A percentile compares a stretch with the other conserved stretches of the same genome.
These are phyloP conservation scores for Cucurbitaria berberidis DNA, from an alignment of 2,329 filamentous ascomycete genomes.

Conservation along the genomic window DNA sequence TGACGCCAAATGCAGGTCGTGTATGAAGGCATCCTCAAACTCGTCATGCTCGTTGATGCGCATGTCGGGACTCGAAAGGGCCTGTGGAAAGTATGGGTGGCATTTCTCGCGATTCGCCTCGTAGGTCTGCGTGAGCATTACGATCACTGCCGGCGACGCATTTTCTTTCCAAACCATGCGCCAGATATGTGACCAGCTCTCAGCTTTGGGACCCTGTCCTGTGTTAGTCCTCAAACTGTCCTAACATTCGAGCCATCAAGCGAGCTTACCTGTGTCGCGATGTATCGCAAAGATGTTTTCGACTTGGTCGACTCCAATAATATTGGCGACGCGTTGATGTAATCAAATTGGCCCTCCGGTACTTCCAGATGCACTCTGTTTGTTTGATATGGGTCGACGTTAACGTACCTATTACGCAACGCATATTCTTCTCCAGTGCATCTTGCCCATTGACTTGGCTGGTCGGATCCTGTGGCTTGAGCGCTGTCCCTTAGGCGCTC, in stretches of 20 bases:
- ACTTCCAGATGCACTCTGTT: constrained; percentile 84
- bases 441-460: constrained; percentile 62
- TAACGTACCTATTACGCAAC: constrained; percentile 80
- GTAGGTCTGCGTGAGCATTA: constrained; percentile 92
- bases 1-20: constrained; percentile 68
- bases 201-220: constrained; percentile 75
- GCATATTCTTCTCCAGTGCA: constrained; percentile 63
- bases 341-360: constrained; percentile 65
- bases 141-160: constrained; percentile 74
- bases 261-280: constrained; percentile 75
- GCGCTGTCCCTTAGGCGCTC: constrained; percentile 58
- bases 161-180: constrained; percentile 91
- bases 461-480: constrained; percentile 47
- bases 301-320: constrained; percentile 50
- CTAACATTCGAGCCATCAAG: not conserved
- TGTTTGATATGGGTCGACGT: constrained; percentile 88
- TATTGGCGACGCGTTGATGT: constrained; percentile 61
- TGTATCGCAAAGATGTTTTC: constrained; percentile 66
- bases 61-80: constrained; percentile 47
- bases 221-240: not conserved
- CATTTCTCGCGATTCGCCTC: constrained; percentile 83
- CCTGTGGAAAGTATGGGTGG: constrained; percentile 80
- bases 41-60: constrained; percentile 68
- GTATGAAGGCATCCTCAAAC: constrained; percentile 70
- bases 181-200: constrained; percentile 83